Conservation (phyloP, 345 rosid genomes). For the Sonneratia caseolaris region DNA sequence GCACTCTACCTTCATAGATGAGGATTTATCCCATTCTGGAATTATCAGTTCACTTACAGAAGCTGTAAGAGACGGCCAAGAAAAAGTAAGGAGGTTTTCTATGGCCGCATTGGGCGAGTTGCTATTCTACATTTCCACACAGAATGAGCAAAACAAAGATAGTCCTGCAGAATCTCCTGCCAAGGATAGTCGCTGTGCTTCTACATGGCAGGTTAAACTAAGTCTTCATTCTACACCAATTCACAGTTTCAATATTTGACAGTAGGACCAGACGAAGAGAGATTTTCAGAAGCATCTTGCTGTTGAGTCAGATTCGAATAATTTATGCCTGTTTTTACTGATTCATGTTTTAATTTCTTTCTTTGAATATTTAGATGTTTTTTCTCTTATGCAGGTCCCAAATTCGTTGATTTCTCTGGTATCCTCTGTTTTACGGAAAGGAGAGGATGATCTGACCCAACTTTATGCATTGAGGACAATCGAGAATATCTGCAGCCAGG, state of each 20-base stretch:
- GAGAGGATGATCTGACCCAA: constrained; percentile 93
- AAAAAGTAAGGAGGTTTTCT: constrained; percentile 90
- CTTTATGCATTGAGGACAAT: constrained; percentile 92
- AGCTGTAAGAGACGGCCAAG: constrained; percentile 89
- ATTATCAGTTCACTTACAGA: constrained; percentile 76
- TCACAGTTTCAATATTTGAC: not conserved
- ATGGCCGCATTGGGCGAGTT: constrained; percentile 99
- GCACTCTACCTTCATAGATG: constrained; percentile 77
- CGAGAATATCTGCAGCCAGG: constrained; percentile 95
- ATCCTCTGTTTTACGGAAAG: constrained; percentile 80
- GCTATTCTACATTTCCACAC: constrained; percentile 94
- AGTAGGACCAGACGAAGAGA: not conserved
- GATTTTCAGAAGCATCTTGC: not conserved
- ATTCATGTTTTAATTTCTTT: too few species aligned
- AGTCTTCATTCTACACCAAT: too few species aligned
- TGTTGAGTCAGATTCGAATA: not conserved
- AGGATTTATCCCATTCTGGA: constrained; percentile 85
- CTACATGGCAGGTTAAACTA: constrained; percentile 16
- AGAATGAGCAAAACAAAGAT: constrained; percentile 62
- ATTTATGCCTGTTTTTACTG: not conserved
- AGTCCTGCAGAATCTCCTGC: constrained; percentile 73
- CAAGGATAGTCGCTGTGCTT: constrained; percentile 49
- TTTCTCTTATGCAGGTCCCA: constrained; percentile 55
- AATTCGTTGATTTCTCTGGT: constrained; percentile 88
- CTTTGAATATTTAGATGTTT: not conserved